A percentile compares a stretch with the other conserved stretches of the same genome.
Conservation (phyloP, 352 stramenopile genomes). For the Peronospora destructor region DNA sequence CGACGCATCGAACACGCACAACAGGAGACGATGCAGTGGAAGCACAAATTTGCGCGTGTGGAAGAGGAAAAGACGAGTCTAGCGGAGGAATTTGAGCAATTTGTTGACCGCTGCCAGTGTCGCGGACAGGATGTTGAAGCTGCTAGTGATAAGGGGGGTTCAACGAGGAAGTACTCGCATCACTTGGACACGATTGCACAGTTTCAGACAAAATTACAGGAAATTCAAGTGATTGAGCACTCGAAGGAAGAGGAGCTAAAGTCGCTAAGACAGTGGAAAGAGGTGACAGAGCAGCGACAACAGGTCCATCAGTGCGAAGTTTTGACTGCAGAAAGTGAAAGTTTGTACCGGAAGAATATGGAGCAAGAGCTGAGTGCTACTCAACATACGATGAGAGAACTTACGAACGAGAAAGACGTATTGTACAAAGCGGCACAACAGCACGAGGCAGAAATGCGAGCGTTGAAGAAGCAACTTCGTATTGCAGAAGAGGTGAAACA, state of each 20-base stretch:
- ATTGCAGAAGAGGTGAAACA: conserved; percentile 35
- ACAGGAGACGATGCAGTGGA: conserved; percentile 64
- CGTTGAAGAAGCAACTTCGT: conserved; percentile 34
- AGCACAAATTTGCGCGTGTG: conserved; percentile 47
- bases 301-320: conserved; percentile 32
- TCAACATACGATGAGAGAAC: conserved; percentile 21
- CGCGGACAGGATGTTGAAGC: conserved; percentile 5
- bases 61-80: conserved; percentile 66
- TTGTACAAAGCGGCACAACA: conserved; percentile 16
- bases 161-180: conserved; percentile 15
- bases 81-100: conserved; percentile 45
- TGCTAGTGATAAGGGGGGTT: background rate
- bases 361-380: conserved; percentile 32
- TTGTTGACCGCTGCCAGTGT: conserved; percentile 40
- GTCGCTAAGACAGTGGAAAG: conserved; percentile 45
- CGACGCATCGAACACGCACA: conserved; percentile 54
- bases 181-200: conserved; percentile 28
- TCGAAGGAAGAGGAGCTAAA: conserved; percentile 38
- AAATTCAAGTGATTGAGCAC: conserved; percentile 28
- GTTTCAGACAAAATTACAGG: conserved; percentile 41
- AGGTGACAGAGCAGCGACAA: conserved; percentile 32
- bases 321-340: conserved; percentile 35
- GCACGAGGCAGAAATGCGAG: conserved; percentile 25
- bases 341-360: conserved; percentile 36
- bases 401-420: conserved; percentile 28